Evolutionary conservation across 129 eudicot species (phyloP).

Genomic region (Deinandra increscens): DNA sequence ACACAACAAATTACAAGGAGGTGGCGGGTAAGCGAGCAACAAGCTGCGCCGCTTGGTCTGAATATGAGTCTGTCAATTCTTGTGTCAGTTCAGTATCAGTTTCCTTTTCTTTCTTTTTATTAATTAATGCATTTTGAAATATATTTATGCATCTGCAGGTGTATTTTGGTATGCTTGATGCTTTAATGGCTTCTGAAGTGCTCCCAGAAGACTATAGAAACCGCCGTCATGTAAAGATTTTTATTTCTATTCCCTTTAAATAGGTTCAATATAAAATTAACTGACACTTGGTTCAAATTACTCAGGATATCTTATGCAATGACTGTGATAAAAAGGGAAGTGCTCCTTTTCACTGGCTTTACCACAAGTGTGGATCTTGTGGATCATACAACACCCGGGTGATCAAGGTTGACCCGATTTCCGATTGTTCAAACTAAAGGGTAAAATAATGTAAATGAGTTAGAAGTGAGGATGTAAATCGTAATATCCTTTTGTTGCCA

Average conservation of each 20-base stretch:
- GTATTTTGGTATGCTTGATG: conserved; percentile 97
- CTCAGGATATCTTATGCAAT: conserved; percentile 84
- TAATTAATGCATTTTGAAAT: no score
- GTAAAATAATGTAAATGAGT: conserved; percentile 30
- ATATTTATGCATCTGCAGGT: conserved; percentile 48
- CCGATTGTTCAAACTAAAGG: conserved; percentile 48
- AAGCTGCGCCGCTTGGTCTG: no score
- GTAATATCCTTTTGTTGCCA: conserved; percentile 30
- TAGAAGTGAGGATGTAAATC: conserved; percentile 33
- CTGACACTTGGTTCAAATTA: neutral
- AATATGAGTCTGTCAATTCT: no score
- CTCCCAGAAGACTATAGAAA: conserved; percentile 88
- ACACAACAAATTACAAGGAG: no score
- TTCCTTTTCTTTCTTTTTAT: no score
- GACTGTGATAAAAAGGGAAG: conserved; percentile 85
- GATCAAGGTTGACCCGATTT: conserved; percentile 64
- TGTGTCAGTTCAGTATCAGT: no score
- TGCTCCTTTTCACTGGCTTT: conserved; percentile 91
- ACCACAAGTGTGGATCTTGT: conserved; percentile 80
- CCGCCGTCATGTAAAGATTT: conserved; percentile 68
- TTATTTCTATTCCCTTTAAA: neutral
- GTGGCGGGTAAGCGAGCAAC: no score
- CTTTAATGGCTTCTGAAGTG: conserved; percentile 89
- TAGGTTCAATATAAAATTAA: neutral
- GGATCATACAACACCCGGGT: conserved; percentile 93